Conservation (phyloP, 2,329 filamentous ascomycete genomes). For the Neopestalotiopsis rosae region DNA sequence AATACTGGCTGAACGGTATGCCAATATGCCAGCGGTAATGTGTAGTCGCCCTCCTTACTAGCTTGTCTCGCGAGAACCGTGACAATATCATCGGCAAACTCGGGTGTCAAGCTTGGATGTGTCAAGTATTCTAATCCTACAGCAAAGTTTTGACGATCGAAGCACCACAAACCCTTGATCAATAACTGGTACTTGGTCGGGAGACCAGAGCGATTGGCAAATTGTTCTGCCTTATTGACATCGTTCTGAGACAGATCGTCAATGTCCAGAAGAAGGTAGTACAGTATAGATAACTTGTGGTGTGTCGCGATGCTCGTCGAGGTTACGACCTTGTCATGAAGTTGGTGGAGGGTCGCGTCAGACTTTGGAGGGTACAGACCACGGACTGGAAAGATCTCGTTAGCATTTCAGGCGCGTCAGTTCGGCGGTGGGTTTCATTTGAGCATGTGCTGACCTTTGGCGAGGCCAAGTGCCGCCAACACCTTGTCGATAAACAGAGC, state of each 20-base stretch:
- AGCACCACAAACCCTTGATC: conserved; percentile 81
- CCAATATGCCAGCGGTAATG: conserved; percentile 78
- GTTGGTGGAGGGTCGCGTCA: conserved; percentile 68
- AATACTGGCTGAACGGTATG: conserved; percentile 76
- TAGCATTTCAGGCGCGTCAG: background rate
- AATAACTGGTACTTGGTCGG: conserved; percentile 80
- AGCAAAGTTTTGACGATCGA: conserved; percentile 75
- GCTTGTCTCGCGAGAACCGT: conserved; percentile 68
- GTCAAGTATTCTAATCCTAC: conserved; percentile 76
- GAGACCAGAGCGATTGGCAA: conserved; percentile 68
- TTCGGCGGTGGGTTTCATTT: background rate
- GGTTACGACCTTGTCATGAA: conserved; percentile 74
- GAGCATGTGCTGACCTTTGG: conserved; percentile 58
- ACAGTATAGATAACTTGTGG: conserved; percentile 82
- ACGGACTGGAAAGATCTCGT: conserved; percentile 40
- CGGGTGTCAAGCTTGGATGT: conserved; percentile 78
- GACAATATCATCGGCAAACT: conserved; percentile 85
- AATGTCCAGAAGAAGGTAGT: conserved; percentile 82
- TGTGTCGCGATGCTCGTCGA: conserved; percentile 67
- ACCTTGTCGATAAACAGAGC: conserved; percentile 82
- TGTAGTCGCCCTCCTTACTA: conserved; percentile 61
- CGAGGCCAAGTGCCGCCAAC: conserved; percentile 71
- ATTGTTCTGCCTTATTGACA: conserved; percentile 55
- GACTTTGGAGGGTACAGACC: conserved; percentile 78
- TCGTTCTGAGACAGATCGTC: conserved; percentile 49